Conservation (phyloP, 2,329 filamentous ascomycete genomes). For the Amauroascus verrucosus region DNA sequence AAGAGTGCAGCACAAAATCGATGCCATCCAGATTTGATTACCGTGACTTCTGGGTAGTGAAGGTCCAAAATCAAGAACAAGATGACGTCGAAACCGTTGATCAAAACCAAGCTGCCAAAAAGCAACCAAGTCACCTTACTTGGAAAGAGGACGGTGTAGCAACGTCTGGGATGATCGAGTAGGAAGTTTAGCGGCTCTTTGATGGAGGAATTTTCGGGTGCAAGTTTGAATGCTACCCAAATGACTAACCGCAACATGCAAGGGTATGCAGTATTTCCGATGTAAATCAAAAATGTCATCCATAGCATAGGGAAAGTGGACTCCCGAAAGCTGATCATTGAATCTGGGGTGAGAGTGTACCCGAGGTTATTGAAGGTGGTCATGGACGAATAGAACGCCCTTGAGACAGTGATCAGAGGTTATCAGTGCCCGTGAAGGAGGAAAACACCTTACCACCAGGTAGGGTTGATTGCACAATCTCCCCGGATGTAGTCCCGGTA, state of each 20-base stretch:
- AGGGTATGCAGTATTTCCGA: constrained; percentile 43
- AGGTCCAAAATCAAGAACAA: constrained; percentile 46
- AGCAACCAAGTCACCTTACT: constrained; percentile 50
- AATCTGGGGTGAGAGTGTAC: constrained; percentile 46
- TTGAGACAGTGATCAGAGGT: constrained; percentile 17
- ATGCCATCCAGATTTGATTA: constrained; percentile 13
- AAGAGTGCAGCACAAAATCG: constrained; percentile 36
- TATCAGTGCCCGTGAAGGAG: background rate
- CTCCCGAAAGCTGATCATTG: constrained; percentile 42
- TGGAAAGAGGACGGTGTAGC: constrained; percentile 54
- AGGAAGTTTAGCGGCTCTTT: constrained; percentile 43
- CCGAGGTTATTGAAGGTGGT: constrained; percentile 47
- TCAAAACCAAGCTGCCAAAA: constrained; percentile 39
- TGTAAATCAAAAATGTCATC: constrained; percentile 33
- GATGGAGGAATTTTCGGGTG: constrained; percentile 31
- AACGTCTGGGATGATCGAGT: constrained; percentile 52
- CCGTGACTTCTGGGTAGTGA: constrained; percentile 40
- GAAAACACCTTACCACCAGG: constrained; percentile 40
- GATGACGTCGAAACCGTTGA: constrained; percentile 48
- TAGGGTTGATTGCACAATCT: constrained; percentile 30
- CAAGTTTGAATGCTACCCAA: constrained; percentile 45
- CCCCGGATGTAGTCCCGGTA: constrained; percentile 33
- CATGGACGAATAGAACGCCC: constrained; percentile 43
- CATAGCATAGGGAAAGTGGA: constrained; percentile 33
- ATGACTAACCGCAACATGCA: constrained; percentile 47